These are phyloP conservation scores for Aspergillus heteromorphus DNA, from an alignment of 495 filamentous ascomycete genomes.

Conservation along the genomic window DNA sequence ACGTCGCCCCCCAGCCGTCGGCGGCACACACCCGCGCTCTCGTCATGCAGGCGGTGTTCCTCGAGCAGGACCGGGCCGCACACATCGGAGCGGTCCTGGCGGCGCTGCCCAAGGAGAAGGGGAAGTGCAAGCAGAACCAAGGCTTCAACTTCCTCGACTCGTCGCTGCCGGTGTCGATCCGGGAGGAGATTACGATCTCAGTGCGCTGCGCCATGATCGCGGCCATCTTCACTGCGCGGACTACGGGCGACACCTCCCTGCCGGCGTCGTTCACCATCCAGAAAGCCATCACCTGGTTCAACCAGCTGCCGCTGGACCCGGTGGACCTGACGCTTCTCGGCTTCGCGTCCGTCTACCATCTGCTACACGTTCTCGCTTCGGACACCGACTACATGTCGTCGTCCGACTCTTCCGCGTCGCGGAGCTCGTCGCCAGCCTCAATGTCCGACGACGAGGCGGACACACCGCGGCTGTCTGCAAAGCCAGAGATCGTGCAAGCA, in stretches of 20 bases:
- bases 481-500: slow-evolving; percentile 14
- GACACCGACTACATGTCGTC: slow-evolving; percentile 47
- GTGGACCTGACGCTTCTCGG: slow-evolving; percentile 65
- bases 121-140: slow-evolving; percentile 23
- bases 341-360: slow-evolving; percentile 67
- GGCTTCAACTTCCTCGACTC: slow-evolving; percentile 42
- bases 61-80: slow-evolving; percentile 36
- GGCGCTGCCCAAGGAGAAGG: slow-evolving; percentile 42
- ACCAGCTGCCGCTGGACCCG: slow-evolving; percentile 40
- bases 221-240: slow-evolving; percentile 50
- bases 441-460: slow-evolving; percentile 33
- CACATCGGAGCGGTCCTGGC: slow-evolving; percentile 47
- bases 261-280: slow-evolving; percentile 37
- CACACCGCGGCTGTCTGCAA: slow-evolving; percentile 14
- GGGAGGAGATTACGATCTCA: slow-evolving; percentile 63
- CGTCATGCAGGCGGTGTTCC: slow-evolving; percentile 55
- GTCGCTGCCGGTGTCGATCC: slow-evolving; percentile 44
- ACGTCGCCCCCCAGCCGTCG: slow-evolving; percentile 74
- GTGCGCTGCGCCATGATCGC: slow-evolving; percentile 79
- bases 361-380: slow-evolving; percentile 54
- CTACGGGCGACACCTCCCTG: slow-evolving; percentile 28
- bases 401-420: slow-evolving; percentile 29
- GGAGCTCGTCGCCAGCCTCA: slow-evolving; percentile 14
- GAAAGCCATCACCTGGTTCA: slow-evolving; percentile 41
- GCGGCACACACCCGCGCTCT: slow-evolving; percentile 72